phyloP scores from a whole-genome alignment of 2,329 filamentous ascomycete species.

The Colletotrichum simmondsii region DNA sequence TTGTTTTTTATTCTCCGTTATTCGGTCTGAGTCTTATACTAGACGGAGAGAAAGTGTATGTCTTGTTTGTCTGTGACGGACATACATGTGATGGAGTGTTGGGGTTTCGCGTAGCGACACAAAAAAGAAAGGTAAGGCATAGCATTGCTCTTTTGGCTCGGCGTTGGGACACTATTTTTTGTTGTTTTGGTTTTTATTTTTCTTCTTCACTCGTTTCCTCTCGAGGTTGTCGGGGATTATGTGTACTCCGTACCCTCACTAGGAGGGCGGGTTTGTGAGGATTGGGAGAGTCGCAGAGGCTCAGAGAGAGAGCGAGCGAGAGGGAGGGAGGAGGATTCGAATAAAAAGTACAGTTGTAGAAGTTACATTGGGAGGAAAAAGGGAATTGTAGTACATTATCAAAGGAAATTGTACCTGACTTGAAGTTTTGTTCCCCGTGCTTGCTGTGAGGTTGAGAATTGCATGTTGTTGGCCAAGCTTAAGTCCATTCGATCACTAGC shows the following conservation, averaged over 20 bases:
- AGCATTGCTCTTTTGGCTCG: constrained; percentile 32
- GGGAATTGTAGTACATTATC: background rate
- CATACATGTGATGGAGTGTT: background rate
- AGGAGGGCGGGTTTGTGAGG: background rate
- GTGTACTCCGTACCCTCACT: background rate
- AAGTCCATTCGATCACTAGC: no score
- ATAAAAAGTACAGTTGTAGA: constrained; percentile 4
- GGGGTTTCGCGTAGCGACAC: constrained; percentile 15
- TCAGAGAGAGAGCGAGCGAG: no score
- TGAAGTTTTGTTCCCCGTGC: background rate
- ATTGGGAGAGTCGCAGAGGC: background rate
- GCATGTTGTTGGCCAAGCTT: no score
- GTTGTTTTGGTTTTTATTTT: background rate
- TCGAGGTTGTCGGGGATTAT: background rate
- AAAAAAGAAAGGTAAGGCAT: constrained; percentile 31
- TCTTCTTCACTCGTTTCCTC: background rate
- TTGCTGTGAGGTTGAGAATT: no score
- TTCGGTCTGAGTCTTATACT: constrained; percentile 24
- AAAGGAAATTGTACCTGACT: background rate
- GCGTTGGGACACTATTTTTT: constrained; percentile 9
- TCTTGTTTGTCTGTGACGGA: background rate
- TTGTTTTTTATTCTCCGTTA: constrained; percentile 10
- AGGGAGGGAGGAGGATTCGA: background rate
- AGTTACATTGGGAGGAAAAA: background rate
- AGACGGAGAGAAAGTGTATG: constrained; percentile 15